Evolutionary conservation across 2,329 filamentous ascomycete species (phyloP).

Genomic region (Fusarium sp.): DNA sequence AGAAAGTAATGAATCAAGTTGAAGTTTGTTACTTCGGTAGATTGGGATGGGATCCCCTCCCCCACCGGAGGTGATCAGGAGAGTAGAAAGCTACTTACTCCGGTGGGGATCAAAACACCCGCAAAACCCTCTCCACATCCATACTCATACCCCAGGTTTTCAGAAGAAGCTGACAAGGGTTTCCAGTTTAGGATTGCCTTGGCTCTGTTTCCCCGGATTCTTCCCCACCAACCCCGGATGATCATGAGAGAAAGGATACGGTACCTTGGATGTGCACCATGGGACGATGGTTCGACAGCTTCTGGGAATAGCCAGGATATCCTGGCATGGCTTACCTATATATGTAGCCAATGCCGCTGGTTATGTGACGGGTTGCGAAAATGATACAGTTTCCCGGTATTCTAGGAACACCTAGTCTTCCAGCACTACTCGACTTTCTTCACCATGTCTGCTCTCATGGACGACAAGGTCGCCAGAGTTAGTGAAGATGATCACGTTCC

Average conservation of each 20-base stretch:
- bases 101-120: constrained; percentile 9
- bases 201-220: constrained; percentile 13
- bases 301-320: background rate
- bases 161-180: constrained; percentile 2
- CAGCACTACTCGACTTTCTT: background rate
- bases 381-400: background rate
- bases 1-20: background rate
- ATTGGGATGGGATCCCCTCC: constrained; percentile 4
- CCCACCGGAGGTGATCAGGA: constrained; percentile 9
- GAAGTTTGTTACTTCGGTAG: background rate
- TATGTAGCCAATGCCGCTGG: constrained; percentile 17
- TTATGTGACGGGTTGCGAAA: background rate
- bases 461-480: constrained; percentile 36
- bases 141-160: constrained; percentile 19
- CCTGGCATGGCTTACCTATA: constrained; percentile 1
- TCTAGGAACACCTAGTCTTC: background rate
- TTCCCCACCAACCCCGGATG: constrained; percentile 18
- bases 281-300: background rate
- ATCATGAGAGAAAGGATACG: background rate
- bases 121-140: background rate
- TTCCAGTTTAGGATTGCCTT: background rate
- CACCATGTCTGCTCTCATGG: constrained; percentile 5
- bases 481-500: constrained; percentile 33
- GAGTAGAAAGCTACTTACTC: background rate
- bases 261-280: background rate